Evolutionary conservation across 768 basidiomycete species (phyloP).

Genomic region (Hortiboletus flavorubellus): DNA sequence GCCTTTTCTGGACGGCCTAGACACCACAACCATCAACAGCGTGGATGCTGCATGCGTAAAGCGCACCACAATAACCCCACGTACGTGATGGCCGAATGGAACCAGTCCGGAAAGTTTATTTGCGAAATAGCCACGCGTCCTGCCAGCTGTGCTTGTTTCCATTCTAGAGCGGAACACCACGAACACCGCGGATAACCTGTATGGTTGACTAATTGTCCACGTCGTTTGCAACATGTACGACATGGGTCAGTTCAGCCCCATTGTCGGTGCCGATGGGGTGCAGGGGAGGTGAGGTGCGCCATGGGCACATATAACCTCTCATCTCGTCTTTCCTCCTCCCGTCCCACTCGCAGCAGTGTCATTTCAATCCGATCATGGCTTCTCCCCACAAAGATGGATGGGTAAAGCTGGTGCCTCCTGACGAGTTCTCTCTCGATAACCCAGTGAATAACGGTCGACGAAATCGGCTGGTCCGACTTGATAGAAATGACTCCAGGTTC

Average conservation of each 20-base stretch:
- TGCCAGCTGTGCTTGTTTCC: too few species aligned
- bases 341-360: not conserved
- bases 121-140: too few species aligned
- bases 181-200: too few species aligned
- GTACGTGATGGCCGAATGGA: too few species aligned
- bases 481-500: constrained; percentile 34
- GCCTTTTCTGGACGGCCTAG: constrained; percentile 24
- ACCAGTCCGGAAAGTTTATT: too few species aligned
- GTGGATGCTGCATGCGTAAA: too few species aligned
- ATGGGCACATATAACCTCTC: constrained; percentile 21
- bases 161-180: too few species aligned
- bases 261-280: constrained; percentile 19
- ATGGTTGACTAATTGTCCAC: too few species aligned
- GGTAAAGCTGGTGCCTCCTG: constrained; percentile 28
- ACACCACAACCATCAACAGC: not conserved
- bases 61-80: too few species aligned
- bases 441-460: constrained; percentile 39
- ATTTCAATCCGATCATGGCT: constrained; percentile 16
- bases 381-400: constrained; percentile 22
- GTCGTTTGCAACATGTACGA: constrained; percentile 5
- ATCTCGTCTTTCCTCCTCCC: not conserved
- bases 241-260: not conserved
- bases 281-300: constrained; percentile 23
- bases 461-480: constrained; percentile 43
- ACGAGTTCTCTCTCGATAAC: constrained; percentile 39